Evolutionary conservation across 2,329 filamentous ascomycete species (phyloP), one percentile per base, ranked within the genome.

Genomic region (Penicillium sp.): DNA sequence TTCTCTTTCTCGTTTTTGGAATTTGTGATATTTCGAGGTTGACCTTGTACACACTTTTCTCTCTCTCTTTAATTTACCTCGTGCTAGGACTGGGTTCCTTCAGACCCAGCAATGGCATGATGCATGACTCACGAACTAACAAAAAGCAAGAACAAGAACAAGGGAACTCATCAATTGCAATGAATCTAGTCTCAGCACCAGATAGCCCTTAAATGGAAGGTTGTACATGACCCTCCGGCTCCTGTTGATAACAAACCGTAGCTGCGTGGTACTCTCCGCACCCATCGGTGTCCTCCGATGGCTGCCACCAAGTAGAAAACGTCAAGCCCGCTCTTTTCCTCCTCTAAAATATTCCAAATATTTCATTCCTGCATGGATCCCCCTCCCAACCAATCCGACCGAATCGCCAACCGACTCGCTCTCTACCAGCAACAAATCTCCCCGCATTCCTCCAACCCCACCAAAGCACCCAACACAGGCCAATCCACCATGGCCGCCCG

Each of bases 211-310:
- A 34, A 34, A 34, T 10, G 32, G 32, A 34, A 34, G 32, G 32
- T 18, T 22, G 18, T 18, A 39, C 24, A 47, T 47, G 38, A 44
- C 18, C 18, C 39, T 54, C 47, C 47, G 42, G 44, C 36, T 13
- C 38, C 34, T 38, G 24, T 27, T 43, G 52, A 55, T 59, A 59
- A 53, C 53, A 64, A 18, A 18, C 18, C 18, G 18, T 18, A 18
- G 18, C 18, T 18, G 52, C 51, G 60, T 64, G 62, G 62, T 61
- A 62, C 56, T 61, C 61, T 64, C 62, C 62, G 62, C 59, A 58
- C 54, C 54, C 56, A 59, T 71, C 71, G 71, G 71, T 69, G 62
- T 57, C 56, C 69, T 73, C 71, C 71, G 71, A 74, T 63, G 63
- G 60, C 39, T 51, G 52, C 52, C 59, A 60, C 62, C 59, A 55